These are phyloP conservation scores for Starmerella apis DNA, from an alignment of 805 yeast species.

Conservation along the genomic window DNA sequence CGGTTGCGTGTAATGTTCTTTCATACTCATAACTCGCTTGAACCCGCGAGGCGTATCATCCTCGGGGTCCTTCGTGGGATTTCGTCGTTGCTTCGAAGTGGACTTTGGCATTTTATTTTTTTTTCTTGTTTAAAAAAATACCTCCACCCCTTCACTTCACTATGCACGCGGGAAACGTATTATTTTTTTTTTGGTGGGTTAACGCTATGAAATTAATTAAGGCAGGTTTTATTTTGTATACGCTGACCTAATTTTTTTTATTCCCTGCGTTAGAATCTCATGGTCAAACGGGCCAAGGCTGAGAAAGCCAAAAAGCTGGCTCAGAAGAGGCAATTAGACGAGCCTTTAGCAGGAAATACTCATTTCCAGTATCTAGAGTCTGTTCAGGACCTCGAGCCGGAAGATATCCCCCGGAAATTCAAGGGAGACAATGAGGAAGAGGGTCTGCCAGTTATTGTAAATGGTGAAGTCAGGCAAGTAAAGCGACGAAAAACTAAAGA, in stretches of 20 bases:
- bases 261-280: constrained; percentile 1
- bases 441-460: constrained; percentile 64
- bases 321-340: constrained; percentile 17
- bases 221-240: not conserved
- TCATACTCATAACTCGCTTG: constrained; percentile 27
- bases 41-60: constrained; percentile 31
- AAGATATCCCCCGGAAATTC: constrained; percentile 53
- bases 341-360: constrained; percentile 8
- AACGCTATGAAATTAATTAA: not conserved
- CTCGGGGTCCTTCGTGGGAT: constrained; percentile 25
- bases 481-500: constrained; percentile 24
- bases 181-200: not conserved
- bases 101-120: not conserved
- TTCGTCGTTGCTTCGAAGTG: constrained; percentile 3
- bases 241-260: constrained; percentile 6
- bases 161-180: not conserved
- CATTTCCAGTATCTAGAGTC: constrained; percentile 15
- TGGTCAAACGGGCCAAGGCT: constrained; percentile 10
- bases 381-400: constrained; percentile 43
- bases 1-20: constrained; percentile 7
- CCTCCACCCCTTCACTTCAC: not conserved
- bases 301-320: constrained; percentile 9
- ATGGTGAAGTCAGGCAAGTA: constrained; percentile 66
- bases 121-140: too few species aligned
- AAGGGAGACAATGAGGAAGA: constrained; percentile 41